Evolutionary conservation across 2,329 filamentous ascomycete genomes (phyloP).

Genomic region (Alternaria atra): DNA sequence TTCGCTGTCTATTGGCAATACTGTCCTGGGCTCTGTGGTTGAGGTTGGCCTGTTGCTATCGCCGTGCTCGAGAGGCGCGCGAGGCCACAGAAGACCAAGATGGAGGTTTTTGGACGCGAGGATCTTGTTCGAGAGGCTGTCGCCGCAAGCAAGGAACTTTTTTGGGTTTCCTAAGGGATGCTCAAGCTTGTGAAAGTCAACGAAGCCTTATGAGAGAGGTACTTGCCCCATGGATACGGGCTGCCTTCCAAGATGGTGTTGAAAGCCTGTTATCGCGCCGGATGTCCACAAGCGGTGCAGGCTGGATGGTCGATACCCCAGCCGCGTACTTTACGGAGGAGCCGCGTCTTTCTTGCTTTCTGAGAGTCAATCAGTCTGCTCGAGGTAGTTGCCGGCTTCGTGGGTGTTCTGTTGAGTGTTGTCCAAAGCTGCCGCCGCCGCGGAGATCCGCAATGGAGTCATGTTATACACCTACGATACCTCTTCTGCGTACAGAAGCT

Average conservation of each 20-base stretch:
- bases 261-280: not conserved
- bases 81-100: not conserved
- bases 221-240: not conserved
- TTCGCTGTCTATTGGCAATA: not conserved
- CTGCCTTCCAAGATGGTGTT: not conserved
- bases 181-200: not conserved
- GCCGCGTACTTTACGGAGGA: not conserved
- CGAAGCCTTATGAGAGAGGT: not conserved
- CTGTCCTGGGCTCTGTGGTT: not conserved
- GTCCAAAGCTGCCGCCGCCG: not conserved
- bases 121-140: not conserved
- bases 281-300: not conserved
- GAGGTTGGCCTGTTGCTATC: not conserved
- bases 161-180: not conserved
- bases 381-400: not conserved
- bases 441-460: not conserved
- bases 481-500: not conserved
- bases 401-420: conserved; percentile 2
- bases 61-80: not conserved
- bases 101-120: not conserved
- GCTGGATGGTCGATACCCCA: not conserved
- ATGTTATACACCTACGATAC: not conserved
- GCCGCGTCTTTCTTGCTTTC: not conserved
- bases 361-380: not conserved
- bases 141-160: not conserved